Percentiles rank a stretch among this genome's conserved stretches.
Conservation (phyloP, 768 basidiomycete species). For the Suillus decipiens region DNA sequence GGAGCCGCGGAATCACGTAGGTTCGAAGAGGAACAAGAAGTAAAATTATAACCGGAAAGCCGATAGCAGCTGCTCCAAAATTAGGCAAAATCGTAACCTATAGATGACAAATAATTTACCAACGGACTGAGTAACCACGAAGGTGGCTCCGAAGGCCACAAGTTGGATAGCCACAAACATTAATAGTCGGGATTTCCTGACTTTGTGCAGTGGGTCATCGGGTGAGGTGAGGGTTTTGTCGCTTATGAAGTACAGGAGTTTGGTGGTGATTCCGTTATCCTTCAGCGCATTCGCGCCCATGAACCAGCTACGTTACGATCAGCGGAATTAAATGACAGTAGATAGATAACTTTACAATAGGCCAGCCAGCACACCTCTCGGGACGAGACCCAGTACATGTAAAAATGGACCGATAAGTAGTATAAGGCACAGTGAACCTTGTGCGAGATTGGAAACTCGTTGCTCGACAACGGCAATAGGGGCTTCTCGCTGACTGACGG, state of each 20-base stretch:
- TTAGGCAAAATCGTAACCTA: background rate
- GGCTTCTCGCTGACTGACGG: conserved; percentile 43
- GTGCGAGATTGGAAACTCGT: conserved; percentile 86
- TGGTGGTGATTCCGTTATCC: conserved; percentile 80
- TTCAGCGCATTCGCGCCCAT: conserved; percentile 87
- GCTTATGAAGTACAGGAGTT: conserved; percentile 75
- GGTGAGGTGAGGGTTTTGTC: conserved; percentile 64
- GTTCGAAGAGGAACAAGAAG: conserved; percentile 77
- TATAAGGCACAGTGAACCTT: conserved; percentile 78
- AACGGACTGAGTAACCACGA: conserved; percentile 88
- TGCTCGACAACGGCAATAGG: conserved; percentile 86
- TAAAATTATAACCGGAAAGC: conserved; percentile 88
- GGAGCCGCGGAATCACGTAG: conserved; percentile 67
- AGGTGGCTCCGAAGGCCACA: conserved; percentile 82
- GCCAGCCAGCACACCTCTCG: conserved; percentile 81
- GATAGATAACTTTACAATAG: conserved; percentile 64
- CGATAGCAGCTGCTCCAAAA: conserved; percentile 68
- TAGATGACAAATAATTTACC: conserved; percentile 44
- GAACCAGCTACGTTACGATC: conserved; percentile 62
- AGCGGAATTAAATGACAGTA: conserved; percentile 5
- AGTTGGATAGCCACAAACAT: conserved; percentile 78
- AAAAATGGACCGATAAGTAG: conserved; percentile 83
- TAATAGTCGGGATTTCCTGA: conserved; percentile 72
- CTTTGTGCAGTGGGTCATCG: conserved; percentile 71
- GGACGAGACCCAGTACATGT: conserved; percentile 76